Percentiles rank a stretch among this genome's conserved stretches.
Conservation (phyloP, 805 yeast genomes). For the Ascoidea asiatica region DNA sequence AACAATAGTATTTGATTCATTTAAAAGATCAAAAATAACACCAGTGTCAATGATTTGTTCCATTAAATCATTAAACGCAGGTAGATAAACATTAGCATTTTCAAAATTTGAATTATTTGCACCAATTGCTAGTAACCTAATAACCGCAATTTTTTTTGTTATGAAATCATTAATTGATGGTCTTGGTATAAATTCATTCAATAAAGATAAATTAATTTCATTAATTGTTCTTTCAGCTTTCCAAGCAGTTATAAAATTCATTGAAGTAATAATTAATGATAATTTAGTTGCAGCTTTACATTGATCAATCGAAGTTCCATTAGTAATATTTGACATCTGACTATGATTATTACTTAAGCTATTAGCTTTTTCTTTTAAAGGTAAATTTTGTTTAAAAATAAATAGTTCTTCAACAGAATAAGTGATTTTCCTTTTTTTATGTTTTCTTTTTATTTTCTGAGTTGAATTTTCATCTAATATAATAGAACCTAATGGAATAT, state of each 20-base stretch:
- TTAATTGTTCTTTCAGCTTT: conserved; percentile 15
- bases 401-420: too few species aligned
- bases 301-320: too few species aligned
- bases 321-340: too few species aligned
- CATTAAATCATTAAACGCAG: conserved; percentile 24
- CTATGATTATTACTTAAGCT: too few species aligned
- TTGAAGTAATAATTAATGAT: conserved; percentile 6
- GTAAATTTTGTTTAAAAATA: too few species aligned
- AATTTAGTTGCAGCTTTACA: conserved; percentile 5
- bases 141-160: conserved; percentile 17
- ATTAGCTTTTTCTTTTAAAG: too few species aligned
- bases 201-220: conserved; percentile 12
- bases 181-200: background rate
- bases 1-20: conserved; percentile 12
- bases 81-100: conserved; percentile 25
- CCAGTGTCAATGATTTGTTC: conserved; percentile 28
- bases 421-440: too few species aligned
- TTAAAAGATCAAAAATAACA: conserved; percentile 18
- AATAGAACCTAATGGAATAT: too few species aligned
- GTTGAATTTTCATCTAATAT: too few species aligned
- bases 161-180: conserved; percentile 11
- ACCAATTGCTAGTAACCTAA: conserved; percentile 21
- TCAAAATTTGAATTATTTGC: conserved; percentile 17
- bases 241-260: conserved; percentile 14
- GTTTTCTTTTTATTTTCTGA: conserved; percentile 3